These are phyloP conservation scores for Bruguiera gymnorhiza DNA, from an alignment of 345 rosid species.

Conservation along the genomic window DNA sequence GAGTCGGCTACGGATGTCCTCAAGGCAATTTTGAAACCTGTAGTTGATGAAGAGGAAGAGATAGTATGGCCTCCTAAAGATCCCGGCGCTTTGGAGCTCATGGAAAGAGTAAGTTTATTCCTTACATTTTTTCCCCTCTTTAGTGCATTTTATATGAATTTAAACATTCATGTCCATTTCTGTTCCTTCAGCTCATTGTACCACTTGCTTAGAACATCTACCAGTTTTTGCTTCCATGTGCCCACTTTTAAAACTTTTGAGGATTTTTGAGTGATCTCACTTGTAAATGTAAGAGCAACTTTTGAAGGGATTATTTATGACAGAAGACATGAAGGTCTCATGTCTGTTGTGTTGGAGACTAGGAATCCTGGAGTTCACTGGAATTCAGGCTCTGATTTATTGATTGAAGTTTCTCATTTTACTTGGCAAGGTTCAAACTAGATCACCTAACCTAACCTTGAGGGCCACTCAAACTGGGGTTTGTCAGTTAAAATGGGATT, in stretches of 20 bases:
- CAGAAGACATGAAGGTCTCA: not conserved
- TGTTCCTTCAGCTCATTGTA: not conserved
- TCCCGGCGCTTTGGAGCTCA: slow-evolving; percentile 59
- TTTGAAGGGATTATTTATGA: not conserved
- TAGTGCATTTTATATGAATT: not conserved
- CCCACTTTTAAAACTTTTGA: not conserved
- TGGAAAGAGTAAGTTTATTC: slow-evolving; percentile 56
- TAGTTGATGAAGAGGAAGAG: slow-evolving; percentile 62
- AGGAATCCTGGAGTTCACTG: not conserved
- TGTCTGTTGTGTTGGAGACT: not conserved
- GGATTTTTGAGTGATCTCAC: not conserved
- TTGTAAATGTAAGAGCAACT: not conserved
- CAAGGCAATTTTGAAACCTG: slow-evolving; percentile 65
- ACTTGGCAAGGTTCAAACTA: not conserved
- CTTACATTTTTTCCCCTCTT: not conserved
- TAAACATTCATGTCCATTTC: not conserved
- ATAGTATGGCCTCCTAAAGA: slow-evolving; percentile 80
- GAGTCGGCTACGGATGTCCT: slow-evolving; percentile 86
- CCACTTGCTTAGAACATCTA: not conserved
- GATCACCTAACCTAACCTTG: not conserved
- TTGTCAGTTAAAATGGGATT: not conserved
- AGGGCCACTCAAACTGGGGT: no score
- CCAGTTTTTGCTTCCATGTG: slow-evolving; percentile 4
- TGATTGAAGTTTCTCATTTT: not conserved
- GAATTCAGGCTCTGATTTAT: not conserved